Evolutionary conservation across 2,329 filamentous ascomycete species (phyloP), one percentile per base, ranked within the genome.

Genomic region (Fusarium musae): DNA sequence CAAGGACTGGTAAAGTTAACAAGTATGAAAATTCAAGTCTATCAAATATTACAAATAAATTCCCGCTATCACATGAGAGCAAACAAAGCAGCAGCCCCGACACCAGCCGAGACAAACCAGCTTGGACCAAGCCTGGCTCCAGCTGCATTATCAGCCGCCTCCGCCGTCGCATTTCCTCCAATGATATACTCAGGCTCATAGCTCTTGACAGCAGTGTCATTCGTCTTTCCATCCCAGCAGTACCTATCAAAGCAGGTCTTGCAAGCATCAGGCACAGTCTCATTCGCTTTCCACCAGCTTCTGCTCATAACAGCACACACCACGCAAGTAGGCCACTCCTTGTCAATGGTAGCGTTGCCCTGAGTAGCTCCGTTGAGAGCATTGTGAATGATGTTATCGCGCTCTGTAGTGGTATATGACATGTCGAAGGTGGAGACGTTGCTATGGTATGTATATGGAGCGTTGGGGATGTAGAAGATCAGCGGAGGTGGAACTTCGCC

Each of bases 301-400:
- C 96, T 89, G 64, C 88, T 89, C 32, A 98, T 87, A 26, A 97
- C 91, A 9, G 96, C 96, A 82, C 96, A 99, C n/a, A 91, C 94
- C 6, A 97, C 92, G 77, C 96, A 99, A 2, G 90, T 87, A 1
- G 92, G 87, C 96, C 96, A 99, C 69, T 92, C 82, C 6, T 83
- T 76, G 79, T 97, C 92, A 6, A 92, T 79, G 1, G 94, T 95
- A 50, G 87, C 89, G 82, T 98, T 98, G 59, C 89, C 94, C 84
- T 93, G 92, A 0, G 95, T 98, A 4, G 89, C 95, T 30, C 92
- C 90, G 74, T 96, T 89, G 84, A 93, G 95, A 28, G 94, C 96
- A 83, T 99, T 98, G 71, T 89, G 82, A 78, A 99, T 94, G 79
- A 97, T 93, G 69, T 87, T 87, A 80, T 97, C 90, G 69, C 96